A percentile compares a stretch with the other conserved stretches of the same genome.
These are phyloP conservation scores for Panicum miliaceum DNA, from an alignment of 176 grass and related monocot species.

Conservation along the genomic window DNA sequence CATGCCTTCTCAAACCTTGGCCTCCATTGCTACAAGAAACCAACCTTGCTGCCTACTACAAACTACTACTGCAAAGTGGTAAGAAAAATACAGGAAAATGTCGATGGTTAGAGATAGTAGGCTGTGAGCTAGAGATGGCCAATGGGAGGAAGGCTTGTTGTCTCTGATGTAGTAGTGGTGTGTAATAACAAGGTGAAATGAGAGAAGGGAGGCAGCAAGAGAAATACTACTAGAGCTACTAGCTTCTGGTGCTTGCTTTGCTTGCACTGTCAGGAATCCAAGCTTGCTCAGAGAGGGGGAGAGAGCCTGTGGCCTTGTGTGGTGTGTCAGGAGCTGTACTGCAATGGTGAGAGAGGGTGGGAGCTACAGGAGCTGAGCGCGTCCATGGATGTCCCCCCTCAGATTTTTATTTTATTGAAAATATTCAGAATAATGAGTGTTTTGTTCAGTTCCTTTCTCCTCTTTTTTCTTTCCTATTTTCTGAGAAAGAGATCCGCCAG, in stretches of 20 bases:
- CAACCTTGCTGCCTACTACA: constrained; percentile 3
- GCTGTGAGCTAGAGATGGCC: constrained; percentile 38
- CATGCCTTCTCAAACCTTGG: constrained; percentile 30
- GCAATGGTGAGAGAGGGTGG: constrained; percentile 35
- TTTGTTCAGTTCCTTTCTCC: constrained; percentile 28
- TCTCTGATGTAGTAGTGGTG: constrained; percentile 21
- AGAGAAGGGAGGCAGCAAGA: constrained; percentile 32
- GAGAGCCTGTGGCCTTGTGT: constrained; percentile 39
- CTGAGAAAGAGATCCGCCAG: constrained; percentile 37
- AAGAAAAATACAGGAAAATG: not conserved
- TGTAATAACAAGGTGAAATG: constrained; percentile 41
- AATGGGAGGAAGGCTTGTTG: constrained; percentile 38
- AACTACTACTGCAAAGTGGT: constrained; percentile 7
- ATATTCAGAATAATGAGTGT: constrained; percentile 37
- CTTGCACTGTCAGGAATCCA: constrained; percentile 99
- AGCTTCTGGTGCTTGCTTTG: constrained; percentile 82
- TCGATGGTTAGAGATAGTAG: constrained; percentile 5
- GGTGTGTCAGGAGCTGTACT: constrained; percentile 64
- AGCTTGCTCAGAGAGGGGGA: constrained; percentile 60
- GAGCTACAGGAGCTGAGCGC: constrained; percentile 45
- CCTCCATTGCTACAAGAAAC: constrained; percentile 35
- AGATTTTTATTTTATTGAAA: constrained; percentile 26
- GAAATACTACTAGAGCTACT: constrained; percentile 39
- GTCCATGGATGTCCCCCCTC: constrained; percentile 32
- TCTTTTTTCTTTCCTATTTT: constrained; percentile 18